Evolutionary conservation across 202 grass and related monocot species (phyloP).

Genomic region (Cymbopogon flexuosus): DNA sequence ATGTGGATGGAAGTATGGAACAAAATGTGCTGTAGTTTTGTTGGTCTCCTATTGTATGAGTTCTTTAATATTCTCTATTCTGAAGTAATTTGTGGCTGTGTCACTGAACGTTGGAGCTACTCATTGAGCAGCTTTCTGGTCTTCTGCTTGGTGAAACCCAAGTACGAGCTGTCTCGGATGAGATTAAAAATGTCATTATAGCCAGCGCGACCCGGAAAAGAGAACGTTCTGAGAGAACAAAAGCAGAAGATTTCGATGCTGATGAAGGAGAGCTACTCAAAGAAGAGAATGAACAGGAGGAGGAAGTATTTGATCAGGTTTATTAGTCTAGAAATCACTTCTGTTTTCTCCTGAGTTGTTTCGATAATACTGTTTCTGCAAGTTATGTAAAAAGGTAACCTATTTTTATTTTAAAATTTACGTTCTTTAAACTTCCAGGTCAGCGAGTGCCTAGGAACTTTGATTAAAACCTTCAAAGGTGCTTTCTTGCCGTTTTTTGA

Average conservation of each 20-base stretch:
- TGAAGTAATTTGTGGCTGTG: background rate
- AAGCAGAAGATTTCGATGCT: slow-evolving; percentile 96
- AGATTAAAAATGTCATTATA: slow-evolving; percentile 96
- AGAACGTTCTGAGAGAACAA: slow-evolving; percentile 73
- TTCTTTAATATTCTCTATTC: background rate
- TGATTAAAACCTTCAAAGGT: slow-evolving; percentile 95
- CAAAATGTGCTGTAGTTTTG: background rate
- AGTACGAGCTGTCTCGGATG: slow-evolving; percentile 77
- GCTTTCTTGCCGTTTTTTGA: slow-evolving; percentile 95
- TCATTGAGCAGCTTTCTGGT: slow-evolving; percentile 62
- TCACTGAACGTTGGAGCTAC: slow-evolving; percentile 4
- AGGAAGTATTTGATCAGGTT: slow-evolving; percentile 98
- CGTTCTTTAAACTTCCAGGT: slow-evolving; percentile 49
- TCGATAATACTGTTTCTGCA: background rate
- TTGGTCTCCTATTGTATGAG: background rate
- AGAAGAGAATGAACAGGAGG: slow-evolving; percentile 99
- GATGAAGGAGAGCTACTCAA: slow-evolving; percentile 94
- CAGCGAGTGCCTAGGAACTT: slow-evolving; percentile 88
- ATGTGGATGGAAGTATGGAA: background rate
- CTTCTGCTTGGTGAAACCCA: slow-evolving; percentile 76
- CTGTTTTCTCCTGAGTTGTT: background rate
- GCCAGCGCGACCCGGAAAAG: slow-evolving; percentile 88
- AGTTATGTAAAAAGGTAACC: background rate
- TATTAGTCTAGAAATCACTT: background rate
- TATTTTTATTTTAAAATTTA: background rate